These are phyloP conservation scores for Penicillium sp. DNA, from an alignment of 2,329 filamentous ascomycete species.

Conservation along the genomic window DNA sequence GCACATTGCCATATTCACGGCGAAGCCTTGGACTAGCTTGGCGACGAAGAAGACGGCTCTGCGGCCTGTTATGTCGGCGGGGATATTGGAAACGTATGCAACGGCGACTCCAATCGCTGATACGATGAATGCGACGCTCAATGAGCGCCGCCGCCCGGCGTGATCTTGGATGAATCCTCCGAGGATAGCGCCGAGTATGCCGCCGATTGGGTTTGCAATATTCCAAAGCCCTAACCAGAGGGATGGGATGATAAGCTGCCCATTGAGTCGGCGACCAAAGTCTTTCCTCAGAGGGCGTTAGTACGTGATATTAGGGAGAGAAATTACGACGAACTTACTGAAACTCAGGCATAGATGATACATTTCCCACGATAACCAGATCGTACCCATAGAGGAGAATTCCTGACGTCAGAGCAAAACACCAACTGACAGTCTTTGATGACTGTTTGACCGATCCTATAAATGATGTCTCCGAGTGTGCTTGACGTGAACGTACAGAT, in stretches of 20 bases:
- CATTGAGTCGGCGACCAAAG: conserved; percentile 38
- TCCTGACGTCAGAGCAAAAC: conserved; percentile 24
- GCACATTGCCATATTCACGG: conserved; percentile 52
- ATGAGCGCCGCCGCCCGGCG: conserved; percentile 43
- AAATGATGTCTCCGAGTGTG: conserved; percentile 5
- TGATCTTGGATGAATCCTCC: conserved; percentile 50
- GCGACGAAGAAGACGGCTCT: conserved; percentile 51
- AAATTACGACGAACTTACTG: conserved; percentile 17
- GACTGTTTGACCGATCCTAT: conserved; percentile 12
- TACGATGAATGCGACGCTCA: conserved; percentile 43
- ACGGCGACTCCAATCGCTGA: conserved; percentile 45
- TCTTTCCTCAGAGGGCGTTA: conserved; percentile 26
- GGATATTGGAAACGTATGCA: conserved; percentile 39
- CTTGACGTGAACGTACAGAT: neutral
- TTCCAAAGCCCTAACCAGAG: conserved; percentile 54
- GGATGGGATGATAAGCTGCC: conserved; percentile 47
- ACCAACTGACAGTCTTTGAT: conserved; percentile 23
- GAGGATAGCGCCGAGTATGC: conserved; percentile 43
- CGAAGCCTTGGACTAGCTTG: conserved; percentile 53
- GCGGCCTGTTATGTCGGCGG: conserved; percentile 33
- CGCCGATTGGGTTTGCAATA: conserved; percentile 45
- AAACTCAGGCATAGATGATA: conserved; percentile 29
- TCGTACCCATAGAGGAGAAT: conserved; percentile 42
- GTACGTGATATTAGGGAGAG: neutral
- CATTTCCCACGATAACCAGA: conserved; percentile 37